These are phyloP conservation scores for Trichocomaceae sp. DNA, from an alignment of 2,329 filamentous ascomycete species.

Conservation along the genomic window DNA sequence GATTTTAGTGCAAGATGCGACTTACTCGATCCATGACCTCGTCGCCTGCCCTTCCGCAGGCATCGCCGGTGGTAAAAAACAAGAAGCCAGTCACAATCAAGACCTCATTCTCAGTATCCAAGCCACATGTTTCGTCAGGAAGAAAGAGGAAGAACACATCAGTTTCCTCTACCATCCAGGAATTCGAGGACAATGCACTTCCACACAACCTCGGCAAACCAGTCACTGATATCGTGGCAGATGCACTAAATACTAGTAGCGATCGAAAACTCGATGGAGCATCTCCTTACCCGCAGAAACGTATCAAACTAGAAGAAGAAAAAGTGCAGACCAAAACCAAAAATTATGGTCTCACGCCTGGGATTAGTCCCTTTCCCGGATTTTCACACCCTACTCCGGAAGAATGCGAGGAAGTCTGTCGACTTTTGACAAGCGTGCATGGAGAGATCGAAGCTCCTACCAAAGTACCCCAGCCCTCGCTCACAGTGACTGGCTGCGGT, in stretches of 20 bases:
- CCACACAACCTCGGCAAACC: constrained; percentile 51
- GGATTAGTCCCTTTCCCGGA: constrained; percentile 59
- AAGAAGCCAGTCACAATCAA: not conserved
- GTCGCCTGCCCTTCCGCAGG: constrained; percentile 22
- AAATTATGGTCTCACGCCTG: constrained; percentile 49
- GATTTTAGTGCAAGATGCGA: constrained; percentile 1
- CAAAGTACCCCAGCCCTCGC: constrained; percentile 62
- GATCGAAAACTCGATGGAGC: not conserved
- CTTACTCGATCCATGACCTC: constrained; percentile 25
- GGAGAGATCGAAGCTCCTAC: constrained; percentile 58
- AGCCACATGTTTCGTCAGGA: constrained; percentile 20
- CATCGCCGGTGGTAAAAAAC: constrained; percentile 23
- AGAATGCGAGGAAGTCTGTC: constrained; percentile 63
- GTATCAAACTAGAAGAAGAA: constrained; percentile 10
- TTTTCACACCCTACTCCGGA: constrained; percentile 58
- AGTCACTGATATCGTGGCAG: not conserved
- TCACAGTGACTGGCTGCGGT: constrained; percentile 64
- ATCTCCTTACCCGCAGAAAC: not conserved
- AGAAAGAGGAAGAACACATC: constrained; percentile 23
- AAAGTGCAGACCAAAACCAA: constrained; percentile 17
- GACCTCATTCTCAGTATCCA: constrained; percentile 1
- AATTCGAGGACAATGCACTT: constrained; percentile 38
- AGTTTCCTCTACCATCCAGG: constrained; percentile 1
- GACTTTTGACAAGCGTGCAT: constrained; percentile 59
- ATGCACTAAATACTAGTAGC: not conserved